Evolutionary conservation across 495 filamentous ascomycete genomes (phyloP).

Genomic region (Massariosphaeria phaeospora): DNA sequence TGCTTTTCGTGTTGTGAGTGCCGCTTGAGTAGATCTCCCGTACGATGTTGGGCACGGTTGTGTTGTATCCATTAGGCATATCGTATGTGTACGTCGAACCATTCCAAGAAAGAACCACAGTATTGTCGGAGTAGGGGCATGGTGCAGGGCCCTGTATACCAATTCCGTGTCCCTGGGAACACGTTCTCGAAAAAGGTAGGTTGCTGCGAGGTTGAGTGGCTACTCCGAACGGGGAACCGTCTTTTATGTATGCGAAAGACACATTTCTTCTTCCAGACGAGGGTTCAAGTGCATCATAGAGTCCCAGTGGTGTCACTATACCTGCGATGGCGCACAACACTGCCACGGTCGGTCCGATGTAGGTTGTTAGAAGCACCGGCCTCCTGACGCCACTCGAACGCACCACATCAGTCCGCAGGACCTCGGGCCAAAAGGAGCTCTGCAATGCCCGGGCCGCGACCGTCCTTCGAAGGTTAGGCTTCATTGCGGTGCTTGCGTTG

Average conservation of each 20-base stretch:
- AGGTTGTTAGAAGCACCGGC: conserved; percentile 7
- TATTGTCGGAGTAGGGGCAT: conserved; percentile 31
- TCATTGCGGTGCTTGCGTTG: not conserved
- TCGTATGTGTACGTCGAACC: not conserved
- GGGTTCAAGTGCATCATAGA: conserved; percentile 32
- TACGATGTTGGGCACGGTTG: conserved; percentile 32
- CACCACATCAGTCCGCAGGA: conserved; percentile 32
- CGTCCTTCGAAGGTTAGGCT: not conserved
- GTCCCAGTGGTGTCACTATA: conserved; percentile 39
- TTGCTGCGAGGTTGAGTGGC: too few species aligned
- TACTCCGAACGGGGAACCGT: conserved; percentile 1
- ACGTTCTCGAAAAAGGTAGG: too few species aligned
- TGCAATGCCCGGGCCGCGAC: conserved; percentile 32
- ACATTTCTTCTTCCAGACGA: not conserved
- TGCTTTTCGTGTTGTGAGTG: conserved; percentile 16
- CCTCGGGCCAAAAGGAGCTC: conserved; percentile 33
- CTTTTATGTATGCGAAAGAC: conserved; percentile 30
- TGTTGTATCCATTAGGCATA: conserved; percentile 7
- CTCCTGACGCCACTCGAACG: conserved; percentile 12
- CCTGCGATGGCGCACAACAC: conserved; percentile 25
- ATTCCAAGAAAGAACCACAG: conserved; percentile 14
- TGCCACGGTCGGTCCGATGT: conserved; percentile 12
- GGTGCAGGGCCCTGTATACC: not conserved
- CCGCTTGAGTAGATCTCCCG: conserved; percentile 40
- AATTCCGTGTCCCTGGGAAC: not conserved